phyloP scores from a whole-genome alignment of 2,329 filamentous ascomycete genomes.

The Kalaharituber pfeilii region DNA sequence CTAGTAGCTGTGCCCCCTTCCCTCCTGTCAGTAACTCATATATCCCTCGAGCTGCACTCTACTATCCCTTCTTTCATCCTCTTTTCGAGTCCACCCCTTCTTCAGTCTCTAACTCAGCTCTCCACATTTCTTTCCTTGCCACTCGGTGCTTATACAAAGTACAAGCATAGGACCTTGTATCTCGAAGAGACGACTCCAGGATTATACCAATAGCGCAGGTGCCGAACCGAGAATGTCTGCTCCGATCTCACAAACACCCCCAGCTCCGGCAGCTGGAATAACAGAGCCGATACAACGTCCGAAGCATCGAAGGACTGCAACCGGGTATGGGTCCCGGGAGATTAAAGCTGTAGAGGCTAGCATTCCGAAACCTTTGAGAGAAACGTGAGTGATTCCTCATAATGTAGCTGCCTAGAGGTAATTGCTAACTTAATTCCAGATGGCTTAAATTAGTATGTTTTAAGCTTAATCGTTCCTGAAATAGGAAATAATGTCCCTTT shows the following conservation, averaged over 20 bases:
- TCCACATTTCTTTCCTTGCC: background rate
- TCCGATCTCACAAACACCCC: constrained; percentile 16
- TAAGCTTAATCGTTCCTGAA: too few relatives aligned
- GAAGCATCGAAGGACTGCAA: constrained; percentile 95
- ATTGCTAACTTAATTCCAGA: constrained; percentile 28
- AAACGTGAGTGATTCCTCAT: constrained; percentile 16
- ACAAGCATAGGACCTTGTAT: constrained; percentile 1
- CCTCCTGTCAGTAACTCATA: too few relatives aligned
- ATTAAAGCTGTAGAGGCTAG: constrained; percentile 70
- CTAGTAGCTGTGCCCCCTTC: too few relatives aligned
- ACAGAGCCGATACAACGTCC: constrained; percentile 41
- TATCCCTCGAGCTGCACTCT: too few relatives aligned
- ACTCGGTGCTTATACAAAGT: background rate
- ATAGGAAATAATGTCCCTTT: too few relatives aligned
- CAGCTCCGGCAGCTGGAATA: constrained; percentile 18
- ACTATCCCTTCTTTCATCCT: background rate
- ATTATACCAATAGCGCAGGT: background rate
- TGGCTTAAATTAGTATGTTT: constrained; percentile 23
- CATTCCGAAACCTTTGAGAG: constrained; percentile 21
- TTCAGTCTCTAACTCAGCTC: background rate
- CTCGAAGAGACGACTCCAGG: background rate
- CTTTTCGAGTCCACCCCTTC: background rate
- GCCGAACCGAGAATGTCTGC: constrained; percentile 6
- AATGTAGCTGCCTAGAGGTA: constrained; percentile 8
- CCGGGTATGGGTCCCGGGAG: constrained; percentile 74